Evolutionary conservation across 192 early-diverging fungal genomes (phyloP), one percentile per base, ranked within the genome.

Genomic region (Rhizoclosmatium sp.): DNA sequence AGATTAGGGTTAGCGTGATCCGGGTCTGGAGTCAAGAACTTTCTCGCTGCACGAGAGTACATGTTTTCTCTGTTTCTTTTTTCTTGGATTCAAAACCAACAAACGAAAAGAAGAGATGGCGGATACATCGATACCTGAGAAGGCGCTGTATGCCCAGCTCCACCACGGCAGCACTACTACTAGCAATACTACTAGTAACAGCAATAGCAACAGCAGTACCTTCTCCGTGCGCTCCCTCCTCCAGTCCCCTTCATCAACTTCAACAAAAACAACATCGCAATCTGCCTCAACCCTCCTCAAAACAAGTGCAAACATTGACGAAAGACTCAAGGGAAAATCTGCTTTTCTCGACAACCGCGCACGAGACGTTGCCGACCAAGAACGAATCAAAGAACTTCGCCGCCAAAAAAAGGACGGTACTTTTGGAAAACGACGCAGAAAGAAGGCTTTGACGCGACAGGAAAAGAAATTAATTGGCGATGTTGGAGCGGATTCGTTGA

Each of bases 401-500:
- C 59, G 19, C 47, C 23, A 80, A 78, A 45, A 87, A 79, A 70
- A 79, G 39, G 71, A 75, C 48, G 59, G 67, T 31, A 81, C 5
- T 21, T 7, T 42, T 7, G 59, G 72, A 47, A 40, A 40, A n/a
- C 14, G 42, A 2, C 72, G 81, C 56, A 86, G 75, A 44, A 80
- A 85, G 16, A 94, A 92, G 54, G 62, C 74, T 2, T 83, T 96
- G 64, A 92, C 89, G 19, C 85, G 91, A 16, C 93, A 85, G 79
- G 86, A 92, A 72, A 86, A 91, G 59, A 87, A 88, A n/a, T 73
- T 77, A 41, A 42, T 91, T 16, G 84, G 86, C 4, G 80, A 93
- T 2, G 92, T 93, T 71, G 90, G 92, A 3, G 88, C 95, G 47
- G 92, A 93, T 12, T 65, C 85, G 4, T 88, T 9, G 88, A 0